These are phyloP conservation scores for Cladosporium sp. DNA, from an alignment of 2,329 filamentous ascomycete species.

Conservation along the genomic window DNA sequence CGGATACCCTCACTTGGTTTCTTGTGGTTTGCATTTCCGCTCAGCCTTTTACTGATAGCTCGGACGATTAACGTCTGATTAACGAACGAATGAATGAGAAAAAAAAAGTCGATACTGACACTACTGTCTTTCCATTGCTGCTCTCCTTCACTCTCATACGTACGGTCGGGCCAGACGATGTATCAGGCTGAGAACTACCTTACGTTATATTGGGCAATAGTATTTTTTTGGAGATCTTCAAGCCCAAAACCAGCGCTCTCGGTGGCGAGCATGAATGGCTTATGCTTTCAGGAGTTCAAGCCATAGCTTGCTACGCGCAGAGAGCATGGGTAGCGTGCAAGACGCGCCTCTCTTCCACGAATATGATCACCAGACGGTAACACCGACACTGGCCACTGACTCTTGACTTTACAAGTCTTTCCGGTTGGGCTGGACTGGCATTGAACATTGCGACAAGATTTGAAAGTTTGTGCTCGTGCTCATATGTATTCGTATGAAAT, in stretches of 20 bases:
- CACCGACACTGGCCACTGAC: not conserved
- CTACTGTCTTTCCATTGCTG: not conserved
- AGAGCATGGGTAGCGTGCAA: not conserved
- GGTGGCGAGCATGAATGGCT: not conserved
- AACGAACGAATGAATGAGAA: not conserved
- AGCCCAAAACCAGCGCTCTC: not conserved
- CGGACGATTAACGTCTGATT: not conserved
- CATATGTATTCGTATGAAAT: not conserved
- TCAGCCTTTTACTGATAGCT: not conserved
- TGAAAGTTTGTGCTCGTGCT: not conserved
- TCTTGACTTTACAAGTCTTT: not conserved
- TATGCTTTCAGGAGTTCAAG: not conserved
- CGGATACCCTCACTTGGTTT: constrained; percentile 14
- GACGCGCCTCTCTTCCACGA: not conserved
- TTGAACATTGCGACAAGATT: not conserved
- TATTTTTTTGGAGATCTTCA: not conserved
- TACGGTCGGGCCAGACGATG: not conserved
- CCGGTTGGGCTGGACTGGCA: no score
- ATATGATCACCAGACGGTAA: no score
- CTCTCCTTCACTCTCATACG: not conserved
- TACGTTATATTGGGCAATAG: not conserved
- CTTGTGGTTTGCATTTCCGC: not conserved
- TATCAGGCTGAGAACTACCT: not conserved
- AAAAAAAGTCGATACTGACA: not conserved
- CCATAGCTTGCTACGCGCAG: not conserved